These are phyloP conservation scores for Phytophthora sojae DNA, from an alignment of 352 stramenopile species.

Conservation along the genomic window DNA sequence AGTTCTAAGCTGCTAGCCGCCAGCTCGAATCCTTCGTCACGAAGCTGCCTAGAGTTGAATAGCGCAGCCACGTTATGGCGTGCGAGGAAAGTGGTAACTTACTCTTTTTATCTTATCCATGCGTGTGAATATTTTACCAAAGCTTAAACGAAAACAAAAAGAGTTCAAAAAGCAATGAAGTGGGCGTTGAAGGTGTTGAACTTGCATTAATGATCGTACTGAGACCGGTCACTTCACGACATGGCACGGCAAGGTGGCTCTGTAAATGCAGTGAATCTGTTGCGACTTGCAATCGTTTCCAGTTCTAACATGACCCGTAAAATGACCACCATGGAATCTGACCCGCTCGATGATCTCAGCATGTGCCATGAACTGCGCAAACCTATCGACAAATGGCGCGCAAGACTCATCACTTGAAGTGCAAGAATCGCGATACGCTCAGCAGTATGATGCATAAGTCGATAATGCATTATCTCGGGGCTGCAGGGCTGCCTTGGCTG, in stretches of 20 bases:
- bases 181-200: conserved; percentile 6
- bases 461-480: background rate
- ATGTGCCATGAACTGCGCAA: too few relatives aligned
- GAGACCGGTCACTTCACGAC: background rate
- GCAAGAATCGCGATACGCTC: too few relatives aligned
- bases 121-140: conserved; percentile 43
- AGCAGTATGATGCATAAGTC: too few relatives aligned
- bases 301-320: background rate
- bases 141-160: conserved; percentile 34
- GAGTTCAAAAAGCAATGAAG: conserved; percentile 11
- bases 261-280: too few relatives aligned
- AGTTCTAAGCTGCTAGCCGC: conserved; percentile 87
- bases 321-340: background rate
- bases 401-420: too few relatives aligned
- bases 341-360: too few relatives aligned
- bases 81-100: conserved; percentile 17
- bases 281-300: too few relatives aligned
- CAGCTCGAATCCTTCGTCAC: conserved; percentile 8
- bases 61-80: conserved; percentile 11
- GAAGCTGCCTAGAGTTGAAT: conserved; percentile 23
- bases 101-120: conserved; percentile 32
- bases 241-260: background rate
- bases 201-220: background rate
- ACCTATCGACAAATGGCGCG: too few relatives aligned
- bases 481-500: too few relatives aligned